Evolutionary conservation across 352 stramenopile genomes (phyloP).

Genomic region (Globisporangium nagaii): DNA sequence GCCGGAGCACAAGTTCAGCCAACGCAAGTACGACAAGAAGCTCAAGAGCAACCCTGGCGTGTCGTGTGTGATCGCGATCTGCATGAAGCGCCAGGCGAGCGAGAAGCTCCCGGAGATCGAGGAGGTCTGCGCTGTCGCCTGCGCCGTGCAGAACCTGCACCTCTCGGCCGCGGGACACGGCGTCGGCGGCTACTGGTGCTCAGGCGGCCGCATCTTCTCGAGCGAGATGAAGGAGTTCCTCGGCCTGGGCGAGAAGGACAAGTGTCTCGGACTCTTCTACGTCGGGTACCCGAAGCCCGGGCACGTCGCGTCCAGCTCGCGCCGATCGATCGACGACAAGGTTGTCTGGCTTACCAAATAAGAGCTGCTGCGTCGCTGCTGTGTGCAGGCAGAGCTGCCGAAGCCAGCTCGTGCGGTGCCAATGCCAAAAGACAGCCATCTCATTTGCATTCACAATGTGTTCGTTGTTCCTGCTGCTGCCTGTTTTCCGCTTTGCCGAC

Average conservation of each 20-base stretch:
- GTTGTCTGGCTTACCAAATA: slow-evolving; percentile 44
- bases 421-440: too few relatives aligned
- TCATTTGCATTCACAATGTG: too few relatives aligned
- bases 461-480: too few relatives aligned
- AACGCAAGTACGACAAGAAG: slow-evolving; percentile 79
- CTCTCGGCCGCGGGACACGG: slow-evolving; percentile 52
- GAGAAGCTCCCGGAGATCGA: slow-evolving; percentile 77
- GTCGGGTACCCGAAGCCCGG: slow-evolving; percentile 57
- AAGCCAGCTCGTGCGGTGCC: too few relatives aligned
- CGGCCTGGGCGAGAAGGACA: slow-evolving; percentile 57
- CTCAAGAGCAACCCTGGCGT: slow-evolving; percentile 52
- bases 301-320: slow-evolving; percentile 35
- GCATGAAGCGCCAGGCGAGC: slow-evolving; percentile 83
- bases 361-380: neutral
- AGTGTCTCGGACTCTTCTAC: slow-evolving; percentile 81
- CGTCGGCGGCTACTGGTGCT: slow-evolving; percentile 82
- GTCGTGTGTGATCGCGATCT: slow-evolving; percentile 79
- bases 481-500: too few relatives aligned
- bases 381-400: too few relatives aligned
- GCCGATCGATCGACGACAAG: slow-evolving; percentile 69
- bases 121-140: slow-evolving; percentile 70
- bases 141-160: slow-evolving; percentile 85
- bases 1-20: slow-evolving; percentile 62
- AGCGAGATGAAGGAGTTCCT: slow-evolving; percentile 82
- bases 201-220: slow-evolving; percentile 46